Percentiles rank a stretch among this genome's conserved stretches.
phyloP scores from a whole-genome alignment of 345 rosid species.

The Eucalyptus decipiens region DNA sequence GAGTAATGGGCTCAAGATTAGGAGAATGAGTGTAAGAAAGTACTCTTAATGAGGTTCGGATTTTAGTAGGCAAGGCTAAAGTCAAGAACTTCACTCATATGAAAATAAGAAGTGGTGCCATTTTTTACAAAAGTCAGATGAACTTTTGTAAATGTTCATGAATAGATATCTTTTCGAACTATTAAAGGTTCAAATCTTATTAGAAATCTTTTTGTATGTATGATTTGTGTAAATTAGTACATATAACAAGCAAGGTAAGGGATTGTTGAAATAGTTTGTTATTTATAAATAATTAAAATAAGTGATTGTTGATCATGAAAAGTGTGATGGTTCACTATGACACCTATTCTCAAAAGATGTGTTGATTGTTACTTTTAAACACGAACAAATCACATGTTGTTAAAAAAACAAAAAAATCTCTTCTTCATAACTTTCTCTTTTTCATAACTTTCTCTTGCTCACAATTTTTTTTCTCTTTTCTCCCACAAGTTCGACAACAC shows the following conservation, averaged over 20 bases:
- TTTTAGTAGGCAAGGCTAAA: not conserved
- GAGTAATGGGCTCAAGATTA: not conserved
- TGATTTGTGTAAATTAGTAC: not conserved
- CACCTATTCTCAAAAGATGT: too few species aligned
- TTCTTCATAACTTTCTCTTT: not conserved
- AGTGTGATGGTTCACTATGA: not conserved
- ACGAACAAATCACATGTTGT: not conserved
- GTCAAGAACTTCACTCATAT: not conserved
- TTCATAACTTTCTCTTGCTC: too few species aligned
- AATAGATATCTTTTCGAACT: too few species aligned
- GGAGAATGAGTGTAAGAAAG: not conserved
- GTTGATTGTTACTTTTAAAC: not conserved
- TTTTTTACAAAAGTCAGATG: not conserved
- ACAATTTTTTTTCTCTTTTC: not conserved
- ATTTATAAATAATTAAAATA: not conserved
- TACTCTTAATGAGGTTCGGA: not conserved
- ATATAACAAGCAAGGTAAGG: not conserved
- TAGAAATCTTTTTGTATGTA: not conserved
- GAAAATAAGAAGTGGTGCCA: not conserved
- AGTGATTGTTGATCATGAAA: not conserved
- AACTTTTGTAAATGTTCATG: not conserved
- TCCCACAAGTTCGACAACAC: not conserved
- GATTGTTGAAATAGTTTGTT: not conserved
- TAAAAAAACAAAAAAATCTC: not conserved
- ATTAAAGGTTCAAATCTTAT: not conserved